A percentile compares a stretch with the other conserved stretches of the same genome.
Evolutionary conservation across 2,329 filamentous ascomycete species (phyloP).

Genomic region (Aphanocladium album): DNA sequence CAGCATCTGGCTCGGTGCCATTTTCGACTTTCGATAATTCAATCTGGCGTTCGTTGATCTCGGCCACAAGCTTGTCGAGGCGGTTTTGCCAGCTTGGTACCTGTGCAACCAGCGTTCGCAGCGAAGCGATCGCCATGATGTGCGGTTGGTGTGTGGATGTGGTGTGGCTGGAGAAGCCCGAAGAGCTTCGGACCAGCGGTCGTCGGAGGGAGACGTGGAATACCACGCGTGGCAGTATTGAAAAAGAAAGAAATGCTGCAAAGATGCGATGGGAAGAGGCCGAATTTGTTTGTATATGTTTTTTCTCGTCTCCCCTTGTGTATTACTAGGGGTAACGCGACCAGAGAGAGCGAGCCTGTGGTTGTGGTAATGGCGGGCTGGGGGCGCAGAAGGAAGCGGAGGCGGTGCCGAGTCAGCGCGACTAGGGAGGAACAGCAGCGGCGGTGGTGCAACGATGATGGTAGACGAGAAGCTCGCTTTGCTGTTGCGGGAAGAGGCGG

Average conservation of each 20-base stretch:
- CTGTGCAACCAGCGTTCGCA: constrained; percentile 49
- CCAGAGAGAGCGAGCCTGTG: not conserved
- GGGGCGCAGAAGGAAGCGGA: not conserved
- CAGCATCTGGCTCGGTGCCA: constrained; percentile 15
- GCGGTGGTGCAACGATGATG: not conserved
- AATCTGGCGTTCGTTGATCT: constrained; percentile 57
- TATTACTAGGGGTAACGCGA: not conserved
- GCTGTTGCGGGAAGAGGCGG: not conserved
- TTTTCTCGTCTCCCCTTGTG: not conserved
- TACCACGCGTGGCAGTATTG: not conserved
- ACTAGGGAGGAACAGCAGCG: not conserved
- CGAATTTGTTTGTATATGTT: not conserved
- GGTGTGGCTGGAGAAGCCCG: not conserved
- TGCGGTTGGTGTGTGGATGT: not conserved
- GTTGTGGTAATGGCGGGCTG: not conserved
- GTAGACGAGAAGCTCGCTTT: not conserved
- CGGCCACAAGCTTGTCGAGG: constrained; percentile 54
- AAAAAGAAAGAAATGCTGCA: not conserved
- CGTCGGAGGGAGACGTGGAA: not conserved
- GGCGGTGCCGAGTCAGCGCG: not conserved
- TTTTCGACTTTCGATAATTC: constrained; percentile 49
- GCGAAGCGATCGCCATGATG: constrained; percentile 47
- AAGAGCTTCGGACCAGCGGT: not conserved
- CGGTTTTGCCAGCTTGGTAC: constrained; percentile 56
- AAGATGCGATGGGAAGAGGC: not conserved